phyloP scores from a whole-genome alignment of 306 rosid species.

The Biancaea sappan region DNA sequence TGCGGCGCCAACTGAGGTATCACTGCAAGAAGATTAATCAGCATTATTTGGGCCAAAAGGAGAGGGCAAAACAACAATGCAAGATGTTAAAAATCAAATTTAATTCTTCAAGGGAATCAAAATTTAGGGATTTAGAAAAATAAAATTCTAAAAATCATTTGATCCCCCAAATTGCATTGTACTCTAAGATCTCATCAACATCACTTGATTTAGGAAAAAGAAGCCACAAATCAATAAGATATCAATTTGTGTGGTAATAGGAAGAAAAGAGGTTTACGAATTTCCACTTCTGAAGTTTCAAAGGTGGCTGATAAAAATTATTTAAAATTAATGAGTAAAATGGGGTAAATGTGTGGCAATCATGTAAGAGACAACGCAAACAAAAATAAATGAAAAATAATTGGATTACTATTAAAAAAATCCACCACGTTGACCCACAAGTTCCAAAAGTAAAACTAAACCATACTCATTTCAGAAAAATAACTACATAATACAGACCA shows the following conservation, averaged over 20 bases:
- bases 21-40: slow-evolving; percentile 54
- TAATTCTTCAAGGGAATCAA: slow-evolving; percentile 11
- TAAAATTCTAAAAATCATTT: neutral
- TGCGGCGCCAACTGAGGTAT: slow-evolving; percentile 38
- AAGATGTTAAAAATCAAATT: neutral
- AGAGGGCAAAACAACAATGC: slow-evolving; percentile 2
- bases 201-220: neutral
- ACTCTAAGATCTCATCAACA: neutral
- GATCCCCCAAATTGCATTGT: neutral
- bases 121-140: slow-evolving; percentile 7
- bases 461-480: neutral
- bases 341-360: neutral
- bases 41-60: slow-evolving; percentile 10
- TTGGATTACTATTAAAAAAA: neutral
- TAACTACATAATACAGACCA: too few species aligned
- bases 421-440: neutral
- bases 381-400: neutral
- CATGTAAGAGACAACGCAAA: neutral
- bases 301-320: neutral
- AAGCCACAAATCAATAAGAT: slow-evolving; percentile 11
- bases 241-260: neutral
- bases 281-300: neutral
- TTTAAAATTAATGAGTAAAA: neutral
- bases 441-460: neutral
- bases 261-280: neutral